phyloP scores from a whole-genome alignment of 176 grass and related monocot genomes.

The Lolium multiflorum region DNA sequence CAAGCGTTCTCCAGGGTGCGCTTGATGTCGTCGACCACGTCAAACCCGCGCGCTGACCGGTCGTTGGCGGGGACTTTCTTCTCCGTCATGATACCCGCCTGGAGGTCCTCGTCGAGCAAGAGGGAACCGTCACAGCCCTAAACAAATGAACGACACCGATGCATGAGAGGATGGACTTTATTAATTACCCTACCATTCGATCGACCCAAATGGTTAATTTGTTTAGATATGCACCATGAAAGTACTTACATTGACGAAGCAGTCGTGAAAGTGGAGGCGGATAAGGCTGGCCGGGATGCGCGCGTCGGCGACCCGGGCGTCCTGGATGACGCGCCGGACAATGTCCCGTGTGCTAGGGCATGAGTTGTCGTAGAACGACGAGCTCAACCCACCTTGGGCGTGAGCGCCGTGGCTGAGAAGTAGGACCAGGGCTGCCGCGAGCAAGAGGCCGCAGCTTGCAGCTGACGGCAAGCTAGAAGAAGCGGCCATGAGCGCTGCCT shows the following conservation, averaged over 20 bases:
- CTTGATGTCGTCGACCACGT: conserved; percentile 45
- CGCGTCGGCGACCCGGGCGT: conserved; percentile 31
- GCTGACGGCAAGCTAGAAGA: not conserved
- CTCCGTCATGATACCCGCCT: no score
- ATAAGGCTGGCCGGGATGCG: conserved; percentile 58
- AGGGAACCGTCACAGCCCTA: no score
- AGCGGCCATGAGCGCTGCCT: not conserved
- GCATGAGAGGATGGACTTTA: no score
- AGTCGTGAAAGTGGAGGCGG: conserved; percentile 98
- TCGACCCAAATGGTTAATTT: no score
- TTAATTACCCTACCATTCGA: no score
- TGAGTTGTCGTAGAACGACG: conserved; percentile 29
- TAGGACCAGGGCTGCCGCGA: no score
- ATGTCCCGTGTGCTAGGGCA: conserved; percentile 14
- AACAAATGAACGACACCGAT: no score
- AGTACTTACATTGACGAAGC: conserved; percentile 85
- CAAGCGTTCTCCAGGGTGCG: not conserved
- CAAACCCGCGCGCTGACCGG: conserved; percentile 23
- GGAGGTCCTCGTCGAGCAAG: no score
- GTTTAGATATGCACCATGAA: no score
- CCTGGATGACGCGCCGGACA: conserved; percentile 39
- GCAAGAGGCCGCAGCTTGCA: not conserved
- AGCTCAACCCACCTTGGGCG: not conserved
- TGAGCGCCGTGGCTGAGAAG: not conserved
- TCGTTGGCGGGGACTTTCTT: no score